Conservation (phyloP, 768 basidiomycete species). For the Candolleomyces eurysporus region DNA sequence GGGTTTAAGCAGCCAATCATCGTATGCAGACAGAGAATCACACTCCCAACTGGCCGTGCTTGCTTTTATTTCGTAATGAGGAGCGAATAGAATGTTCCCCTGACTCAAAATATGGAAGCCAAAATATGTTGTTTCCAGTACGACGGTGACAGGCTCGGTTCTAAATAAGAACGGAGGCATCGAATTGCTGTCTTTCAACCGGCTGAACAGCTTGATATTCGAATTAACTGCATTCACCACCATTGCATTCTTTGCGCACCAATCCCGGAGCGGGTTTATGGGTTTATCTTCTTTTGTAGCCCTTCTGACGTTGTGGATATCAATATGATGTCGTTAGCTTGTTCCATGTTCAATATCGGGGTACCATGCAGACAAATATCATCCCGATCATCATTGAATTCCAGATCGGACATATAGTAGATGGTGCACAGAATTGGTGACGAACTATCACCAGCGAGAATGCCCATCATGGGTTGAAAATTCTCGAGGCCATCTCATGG, state of each 20-base stretch:
- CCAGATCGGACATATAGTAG: constrained; percentile 20
- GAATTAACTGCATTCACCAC: constrained; percentile 22
- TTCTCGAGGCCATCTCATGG: not conserved
- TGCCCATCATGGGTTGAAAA: constrained; percentile 9
- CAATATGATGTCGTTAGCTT: constrained; percentile 23
- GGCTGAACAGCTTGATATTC: constrained; percentile 19
- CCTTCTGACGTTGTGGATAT: constrained; percentile 15
- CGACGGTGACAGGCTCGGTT: constrained; percentile 3
- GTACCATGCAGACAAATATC: constrained; percentile 14
- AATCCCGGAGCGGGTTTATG: constrained; percentile 11
- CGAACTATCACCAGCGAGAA: constrained; percentile 20
- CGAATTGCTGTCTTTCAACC: not conserved
- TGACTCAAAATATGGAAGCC: constrained; percentile 13
- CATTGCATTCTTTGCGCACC: constrained; percentile 23
- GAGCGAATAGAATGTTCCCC: constrained; percentile 6
- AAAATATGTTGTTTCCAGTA: constrained; percentile 13
- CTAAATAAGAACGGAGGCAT: constrained; percentile 4
- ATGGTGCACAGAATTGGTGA: constrained; percentile 23
- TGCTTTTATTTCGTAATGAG: constrained; percentile 17
- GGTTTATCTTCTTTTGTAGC: constrained; percentile 16
- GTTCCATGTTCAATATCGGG: constrained; percentile 18
- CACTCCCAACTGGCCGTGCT: constrained; percentile 15
- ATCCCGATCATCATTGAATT: constrained; percentile 8
- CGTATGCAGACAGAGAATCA: constrained; percentile 14
- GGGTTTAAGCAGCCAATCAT: constrained; percentile 16